These are phyloP conservation scores for Plantago major DNA, from an alignment of 257 asterid genomes.

Conservation along the genomic window DNA sequence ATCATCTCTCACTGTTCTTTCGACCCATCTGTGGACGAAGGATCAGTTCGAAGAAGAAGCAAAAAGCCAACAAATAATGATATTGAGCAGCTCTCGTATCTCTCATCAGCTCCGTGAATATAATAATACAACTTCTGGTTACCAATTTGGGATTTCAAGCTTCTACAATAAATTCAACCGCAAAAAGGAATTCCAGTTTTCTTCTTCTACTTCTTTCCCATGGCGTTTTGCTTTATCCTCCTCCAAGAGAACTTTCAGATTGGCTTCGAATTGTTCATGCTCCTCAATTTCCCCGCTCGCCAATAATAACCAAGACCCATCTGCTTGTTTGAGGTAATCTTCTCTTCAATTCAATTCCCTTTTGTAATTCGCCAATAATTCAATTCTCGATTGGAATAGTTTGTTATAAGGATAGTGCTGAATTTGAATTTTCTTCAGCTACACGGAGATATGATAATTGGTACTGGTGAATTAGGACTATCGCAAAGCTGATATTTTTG, in stretches of 20 bases:
- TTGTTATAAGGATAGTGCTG: no score
- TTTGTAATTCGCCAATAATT: no score
- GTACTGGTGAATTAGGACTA: no score
- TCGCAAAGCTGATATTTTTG: no score
- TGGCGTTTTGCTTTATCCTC: conserved; percentile 20
- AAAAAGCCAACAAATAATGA: conserved; percentile 12
- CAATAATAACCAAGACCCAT: conserved; percentile 22
- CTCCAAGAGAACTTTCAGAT: conserved; percentile 21
- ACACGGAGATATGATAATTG: no score
- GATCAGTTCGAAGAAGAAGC: background rate
- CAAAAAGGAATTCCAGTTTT: background rate
- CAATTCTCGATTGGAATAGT: no score
- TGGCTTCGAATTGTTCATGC: conserved; percentile 19
- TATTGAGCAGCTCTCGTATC: conserved; percentile 36
- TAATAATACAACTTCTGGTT: conserved; percentile 13
- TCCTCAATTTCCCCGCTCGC: conserved; percentile 5
- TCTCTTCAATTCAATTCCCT: conserved; percentile 4
- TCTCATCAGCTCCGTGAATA: conserved; percentile 40
- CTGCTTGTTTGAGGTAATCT: conserved; percentile 41
- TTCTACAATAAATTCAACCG: conserved; percentile 12
- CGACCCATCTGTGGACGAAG: no score
- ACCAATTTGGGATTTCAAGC: conserved; percentile 31
- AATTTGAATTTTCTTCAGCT: no score
- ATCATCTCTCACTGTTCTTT: no score
- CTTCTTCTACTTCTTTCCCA: conserved; percentile 11